phyloP scores from a whole-genome alignment of 441 rosid genomes.

The Isatis lusitanica region DNA sequence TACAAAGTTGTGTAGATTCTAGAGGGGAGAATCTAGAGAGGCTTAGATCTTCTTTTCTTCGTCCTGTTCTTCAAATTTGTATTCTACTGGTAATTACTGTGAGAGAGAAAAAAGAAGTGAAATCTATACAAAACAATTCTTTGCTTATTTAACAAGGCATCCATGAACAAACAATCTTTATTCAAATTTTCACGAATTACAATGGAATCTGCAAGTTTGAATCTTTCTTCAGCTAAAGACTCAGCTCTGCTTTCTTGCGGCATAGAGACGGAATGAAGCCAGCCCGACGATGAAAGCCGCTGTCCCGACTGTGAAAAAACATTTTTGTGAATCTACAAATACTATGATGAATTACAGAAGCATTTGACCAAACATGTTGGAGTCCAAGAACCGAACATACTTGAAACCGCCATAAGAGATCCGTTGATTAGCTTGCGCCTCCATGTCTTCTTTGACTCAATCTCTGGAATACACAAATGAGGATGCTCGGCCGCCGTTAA shows the following conservation, averaged over 20 bases:
- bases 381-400: constrained; percentile 41
- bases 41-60: background rate
- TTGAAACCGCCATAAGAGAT: constrained; percentile 79
- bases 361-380: constrained; percentile 4
- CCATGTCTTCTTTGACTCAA: constrained; percentile 71
- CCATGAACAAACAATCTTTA: background rate
- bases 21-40: no score
- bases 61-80: background rate
- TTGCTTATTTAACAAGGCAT: constrained; percentile 20
- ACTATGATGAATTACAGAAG: background rate
- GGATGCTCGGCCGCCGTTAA: constrained; percentile 78
- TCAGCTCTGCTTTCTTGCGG: constrained; percentile 50
- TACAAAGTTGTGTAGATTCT: background rate
- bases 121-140: background rate
- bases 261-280: constrained; percentile 76
- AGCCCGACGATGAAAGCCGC: constrained; percentile 71
- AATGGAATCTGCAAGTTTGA: background rate
- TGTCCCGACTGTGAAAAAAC: constrained; percentile 62
- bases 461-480: constrained; percentile 81
- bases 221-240: constrained; percentile 4
- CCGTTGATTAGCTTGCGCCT: constrained; percentile 62
- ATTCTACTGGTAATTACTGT: background rate
- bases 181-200: background rate
- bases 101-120: background rate
- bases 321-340: constrained; percentile 16